A percentile compares a stretch with the other conserved stretches of the same genome.
Evolutionary conservation across 2,329 filamentous ascomycete species (phyloP).

Genomic region (Cercospora sp.): DNA sequence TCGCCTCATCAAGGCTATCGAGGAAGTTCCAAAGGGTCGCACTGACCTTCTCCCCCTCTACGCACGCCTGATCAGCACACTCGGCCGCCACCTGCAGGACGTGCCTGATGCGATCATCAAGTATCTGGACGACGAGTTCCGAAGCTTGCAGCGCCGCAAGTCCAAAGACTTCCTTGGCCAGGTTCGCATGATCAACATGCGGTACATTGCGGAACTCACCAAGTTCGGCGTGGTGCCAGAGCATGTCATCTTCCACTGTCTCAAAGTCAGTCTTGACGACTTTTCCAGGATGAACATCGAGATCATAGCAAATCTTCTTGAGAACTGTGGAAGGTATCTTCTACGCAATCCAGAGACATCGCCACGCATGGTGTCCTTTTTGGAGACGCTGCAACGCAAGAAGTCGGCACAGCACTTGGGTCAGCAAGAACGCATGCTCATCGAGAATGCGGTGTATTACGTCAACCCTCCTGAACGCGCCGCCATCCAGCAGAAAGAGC

Average conservation of each 20-base stretch:
- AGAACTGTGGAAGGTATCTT: conserved; percentile 94
- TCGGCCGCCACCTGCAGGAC: conserved; percentile 91
- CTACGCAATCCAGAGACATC: conserved; percentile 90
- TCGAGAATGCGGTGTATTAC: conserved; percentile 97
- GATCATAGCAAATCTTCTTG: conserved; percentile 91
- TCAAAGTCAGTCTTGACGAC: conserved; percentile 95
- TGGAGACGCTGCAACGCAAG: conserved; percentile 93
- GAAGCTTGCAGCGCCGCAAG: conserved; percentile 92
- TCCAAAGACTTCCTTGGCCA: conserved; percentile 97
- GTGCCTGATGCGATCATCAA: conserved; percentile 88
- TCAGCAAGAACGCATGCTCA: conserved; percentile 94
- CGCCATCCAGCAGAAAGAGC: conserved; percentile 94
- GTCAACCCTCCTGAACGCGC: conserved; percentile 92
- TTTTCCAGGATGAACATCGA: conserved; percentile 99
- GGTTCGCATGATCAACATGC: conserved; percentile 88
- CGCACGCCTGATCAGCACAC: conserved; percentile 86
- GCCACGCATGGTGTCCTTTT: conserved; percentile 87
- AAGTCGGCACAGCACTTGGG: conserved; percentile 94
- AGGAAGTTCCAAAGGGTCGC: conserved; percentile 91
- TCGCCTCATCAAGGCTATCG: conserved; percentile 84
- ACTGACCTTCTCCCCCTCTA: conserved; percentile 88
- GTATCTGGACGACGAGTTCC: conserved; percentile 93
- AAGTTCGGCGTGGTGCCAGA: conserved; percentile 98
- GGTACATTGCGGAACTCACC: conserved; percentile 95
- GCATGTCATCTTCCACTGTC: conserved; percentile 97